These are phyloP conservation scores for Cocos nucifera DNA, from an alignment of 176 grass and related monocot genomes.

Conservation along the genomic window DNA sequence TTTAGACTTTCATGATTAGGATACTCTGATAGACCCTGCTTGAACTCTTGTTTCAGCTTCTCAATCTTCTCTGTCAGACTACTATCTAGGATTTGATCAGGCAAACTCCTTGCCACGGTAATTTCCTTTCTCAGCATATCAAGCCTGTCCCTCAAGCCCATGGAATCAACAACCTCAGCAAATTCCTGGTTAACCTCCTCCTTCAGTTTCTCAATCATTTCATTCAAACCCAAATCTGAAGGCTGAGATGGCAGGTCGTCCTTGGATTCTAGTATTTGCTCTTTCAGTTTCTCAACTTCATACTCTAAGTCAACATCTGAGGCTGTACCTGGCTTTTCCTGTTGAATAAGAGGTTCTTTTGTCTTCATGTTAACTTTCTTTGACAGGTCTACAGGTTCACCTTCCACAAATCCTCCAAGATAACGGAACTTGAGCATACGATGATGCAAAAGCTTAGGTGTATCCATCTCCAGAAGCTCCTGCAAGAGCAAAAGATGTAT, in stretches of 20 bases:
- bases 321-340: neutral
- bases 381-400: slow-evolving; percentile 13
- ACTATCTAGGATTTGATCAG: neutral
- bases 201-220: slow-evolving; percentile 3
- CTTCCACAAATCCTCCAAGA: slow-evolving; percentile 17
- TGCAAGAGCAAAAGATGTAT: slow-evolving; percentile 1
- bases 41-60: slow-evolving; percentile 16
- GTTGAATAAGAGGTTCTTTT: neutral
- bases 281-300: slow-evolving; percentile 4
- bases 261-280: neutral
- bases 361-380: slow-evolving; percentile 20
- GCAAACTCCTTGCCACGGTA: neutral
- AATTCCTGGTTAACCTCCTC: slow-evolving; percentile 20
- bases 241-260: neutral
- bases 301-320: slow-evolving; percentile 12
- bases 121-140: slow-evolving; percentile 12
- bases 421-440: slow-evolving; percentile 6
- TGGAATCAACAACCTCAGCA: slow-evolving; percentile 2
- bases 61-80: slow-evolving; percentile 7
- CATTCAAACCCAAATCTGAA: slow-evolving; percentile 1
- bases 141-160: slow-evolving; percentile 18
- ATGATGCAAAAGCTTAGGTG: slow-evolving; percentile 3
- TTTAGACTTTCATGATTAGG: slow-evolving; percentile 3
- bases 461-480: slow-evolving; percentile 16
- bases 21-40: slow-evolving; percentile 4